phyloP scores from a whole-genome alignment of 495 filamentous ascomycete genomes.

The Talaromyces ruber region DNA sequence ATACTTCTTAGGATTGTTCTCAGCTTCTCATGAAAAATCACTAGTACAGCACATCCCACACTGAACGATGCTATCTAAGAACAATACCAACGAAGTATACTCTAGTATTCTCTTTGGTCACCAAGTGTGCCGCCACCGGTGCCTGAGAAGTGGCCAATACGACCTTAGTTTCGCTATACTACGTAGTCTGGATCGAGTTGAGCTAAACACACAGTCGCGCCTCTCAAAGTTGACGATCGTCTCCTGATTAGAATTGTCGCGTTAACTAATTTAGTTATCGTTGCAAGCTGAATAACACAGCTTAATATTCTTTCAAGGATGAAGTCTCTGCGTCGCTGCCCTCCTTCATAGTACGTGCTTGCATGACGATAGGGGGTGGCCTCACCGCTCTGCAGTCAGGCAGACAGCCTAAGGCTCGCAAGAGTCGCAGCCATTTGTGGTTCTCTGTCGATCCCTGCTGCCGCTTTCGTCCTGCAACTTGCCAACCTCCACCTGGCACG shows the following conservation, averaged over 20 bases:
- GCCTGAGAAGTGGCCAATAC: background rate
- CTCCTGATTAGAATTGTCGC: too few species aligned
- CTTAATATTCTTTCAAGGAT: background rate
- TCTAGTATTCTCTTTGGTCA: background rate
- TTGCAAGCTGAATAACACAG: background rate
- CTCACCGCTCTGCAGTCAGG: background rate
- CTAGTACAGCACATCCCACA: background rate
- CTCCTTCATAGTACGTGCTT: background rate
- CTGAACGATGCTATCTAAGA: background rate
- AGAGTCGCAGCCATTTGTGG: background rate
- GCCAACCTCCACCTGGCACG: background rate
- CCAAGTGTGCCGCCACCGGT: background rate
- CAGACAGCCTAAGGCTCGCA: background rate
- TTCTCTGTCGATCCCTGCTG: background rate
- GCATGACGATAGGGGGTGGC: background rate
- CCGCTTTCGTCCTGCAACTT: background rate
- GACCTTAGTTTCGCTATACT: background rate
- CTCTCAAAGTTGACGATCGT: background rate
- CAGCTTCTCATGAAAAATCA: too few species aligned
- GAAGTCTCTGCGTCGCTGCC: background rate
- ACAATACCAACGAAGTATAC: background rate
- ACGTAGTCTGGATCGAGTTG: background rate
- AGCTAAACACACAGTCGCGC: background rate
- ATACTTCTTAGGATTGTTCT: background rate
- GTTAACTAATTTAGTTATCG: background rate